Percentiles rank a stretch among this genome's conserved stretches.
These are phyloP conservation scores for Naganishia sp. DNA, from an alignment of 1,284 basidiomycete species.

Conservation along the genomic window DNA sequence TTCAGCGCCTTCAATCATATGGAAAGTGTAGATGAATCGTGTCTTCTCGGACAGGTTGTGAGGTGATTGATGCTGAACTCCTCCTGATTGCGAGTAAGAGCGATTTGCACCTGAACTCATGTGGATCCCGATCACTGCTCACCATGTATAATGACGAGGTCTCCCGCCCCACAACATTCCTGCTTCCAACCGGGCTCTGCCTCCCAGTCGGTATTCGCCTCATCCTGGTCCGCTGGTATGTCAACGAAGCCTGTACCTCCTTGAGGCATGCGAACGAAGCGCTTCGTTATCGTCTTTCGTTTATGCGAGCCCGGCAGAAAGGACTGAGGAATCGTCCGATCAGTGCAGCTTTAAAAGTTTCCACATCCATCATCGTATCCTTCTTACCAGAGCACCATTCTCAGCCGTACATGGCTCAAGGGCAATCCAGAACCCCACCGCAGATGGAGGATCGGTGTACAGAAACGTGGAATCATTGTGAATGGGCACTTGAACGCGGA, in stretches of 20 bases:
- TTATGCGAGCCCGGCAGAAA: constrained; percentile 91
- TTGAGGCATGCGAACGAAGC: constrained; percentile 72
- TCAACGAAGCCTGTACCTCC: constrained; percentile 75
- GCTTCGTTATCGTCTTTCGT: constrained; percentile 68
- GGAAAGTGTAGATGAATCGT: constrained; percentile 90
- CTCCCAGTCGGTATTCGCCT: constrained; percentile 56
- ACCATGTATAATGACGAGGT: constrained; percentile 78
- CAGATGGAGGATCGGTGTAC: constrained; percentile 86
- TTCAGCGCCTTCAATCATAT: constrained; percentile 61
- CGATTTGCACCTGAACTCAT: background rate
- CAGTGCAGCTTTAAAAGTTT: background rate
- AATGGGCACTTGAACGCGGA: constrained; percentile 57
- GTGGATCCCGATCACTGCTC: constrained; percentile 13
- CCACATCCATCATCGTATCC: no score
- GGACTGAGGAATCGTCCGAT: constrained; percentile 52
- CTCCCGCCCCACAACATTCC: constrained; percentile 70
- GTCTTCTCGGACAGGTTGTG: constrained; percentile 68
- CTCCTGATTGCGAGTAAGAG: constrained; percentile 57
- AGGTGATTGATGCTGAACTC: constrained; percentile 83
- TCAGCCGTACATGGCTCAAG: constrained; percentile 78
- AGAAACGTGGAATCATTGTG: constrained; percentile 62
- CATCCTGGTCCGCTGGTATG: constrained; percentile 9
- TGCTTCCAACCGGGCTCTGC: constrained; percentile 66
- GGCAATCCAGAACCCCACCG: constrained; percentile 94
- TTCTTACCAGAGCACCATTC: constrained; percentile 80